Percentiles rank a stretch among this genome's conserved stretches.
Conservation (phyloP, 495 filamentous ascomycete species). For the Neurospora sp. region DNA sequence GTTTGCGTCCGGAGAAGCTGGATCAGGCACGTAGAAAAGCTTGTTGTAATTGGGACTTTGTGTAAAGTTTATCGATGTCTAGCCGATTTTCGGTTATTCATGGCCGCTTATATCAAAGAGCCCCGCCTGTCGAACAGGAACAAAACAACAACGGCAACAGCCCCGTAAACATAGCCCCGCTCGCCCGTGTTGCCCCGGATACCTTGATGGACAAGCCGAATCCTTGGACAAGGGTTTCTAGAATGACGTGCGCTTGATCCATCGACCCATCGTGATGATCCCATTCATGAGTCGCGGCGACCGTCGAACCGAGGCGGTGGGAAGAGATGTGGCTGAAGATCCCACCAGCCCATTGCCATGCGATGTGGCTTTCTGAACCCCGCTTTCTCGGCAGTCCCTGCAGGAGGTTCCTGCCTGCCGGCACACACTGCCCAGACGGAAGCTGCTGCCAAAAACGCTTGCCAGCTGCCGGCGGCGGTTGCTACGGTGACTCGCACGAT, state of each 20-base stretch:
- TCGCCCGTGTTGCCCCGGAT: neutral
- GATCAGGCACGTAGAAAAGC: neutral
- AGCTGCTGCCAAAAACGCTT: neutral
- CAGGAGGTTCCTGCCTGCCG: neutral
- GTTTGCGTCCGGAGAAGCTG: neutral
- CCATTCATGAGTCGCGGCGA: neutral
- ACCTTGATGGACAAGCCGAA: neutral
- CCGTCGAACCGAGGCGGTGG: neutral
- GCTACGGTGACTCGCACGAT: conserved; percentile 13
- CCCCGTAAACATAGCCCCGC: neutral
- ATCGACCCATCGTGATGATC: neutral
- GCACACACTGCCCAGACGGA: neutral
- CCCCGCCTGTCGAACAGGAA: neutral
- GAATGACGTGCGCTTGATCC: neutral
- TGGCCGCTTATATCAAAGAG: neutral
- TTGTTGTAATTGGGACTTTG: neutral
- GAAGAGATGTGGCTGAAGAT: neutral
- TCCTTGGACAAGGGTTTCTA: neutral
- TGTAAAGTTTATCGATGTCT: neutral
- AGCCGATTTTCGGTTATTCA: neutral
- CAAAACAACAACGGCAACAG: neutral
- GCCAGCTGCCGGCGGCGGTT: conserved; percentile 10
- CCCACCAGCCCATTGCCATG: neutral
- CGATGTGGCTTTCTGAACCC: neutral
- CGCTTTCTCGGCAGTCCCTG: neutral